phyloP scores from a whole-genome alignment of 352 stramenopile species.

The Aphanomyces stellatus region DNA sequence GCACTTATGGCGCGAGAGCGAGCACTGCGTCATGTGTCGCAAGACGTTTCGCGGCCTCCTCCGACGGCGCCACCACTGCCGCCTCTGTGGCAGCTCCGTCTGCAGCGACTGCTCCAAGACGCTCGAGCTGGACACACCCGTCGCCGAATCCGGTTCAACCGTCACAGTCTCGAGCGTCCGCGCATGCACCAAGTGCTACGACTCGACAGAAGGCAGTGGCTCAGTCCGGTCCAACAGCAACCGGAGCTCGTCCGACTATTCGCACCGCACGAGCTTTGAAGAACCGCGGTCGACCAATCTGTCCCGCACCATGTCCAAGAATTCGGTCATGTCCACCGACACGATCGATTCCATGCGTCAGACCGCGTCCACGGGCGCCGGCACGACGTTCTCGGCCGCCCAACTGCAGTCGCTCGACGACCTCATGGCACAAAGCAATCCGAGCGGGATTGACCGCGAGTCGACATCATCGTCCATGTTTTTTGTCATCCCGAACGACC shows the following conservation, averaged over 20 bases:
- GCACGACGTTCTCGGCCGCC: neutral
- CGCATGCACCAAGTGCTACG: slow-evolving; percentile 4
- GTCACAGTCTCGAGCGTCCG: neutral
- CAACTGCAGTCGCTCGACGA: neutral
- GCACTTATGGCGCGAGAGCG: neutral
- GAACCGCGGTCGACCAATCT: neutral
- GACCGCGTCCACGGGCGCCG: neutral
- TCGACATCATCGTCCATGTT: neutral
- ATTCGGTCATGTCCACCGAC: neutral
- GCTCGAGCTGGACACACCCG: neutral
- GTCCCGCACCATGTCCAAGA: neutral
- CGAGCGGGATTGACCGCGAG: no score
- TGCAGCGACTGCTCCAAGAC: slow-evolving; percentile 18
- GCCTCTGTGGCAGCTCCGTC: slow-evolving; percentile 9
- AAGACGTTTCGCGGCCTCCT: slow-evolving; percentile 16
- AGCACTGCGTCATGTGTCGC: slow-evolving; percentile 8
- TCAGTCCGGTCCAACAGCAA: neutral
- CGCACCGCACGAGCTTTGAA: slow-evolving; percentile 1
- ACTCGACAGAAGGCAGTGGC: neutral
- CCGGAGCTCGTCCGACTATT: slow-evolving; percentile 12
- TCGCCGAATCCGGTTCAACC: slow-evolving; percentile 10
- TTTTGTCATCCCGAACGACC: neutral
- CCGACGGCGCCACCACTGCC: slow-evolving; percentile 16
- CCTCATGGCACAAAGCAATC: neutral
- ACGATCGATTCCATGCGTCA: neutral